A percentile compares a stretch with the other conserved stretches of the same genome.
These are phyloP conservation scores for Nakazawaea anatomiae DNA, from an alignment of 805 yeast genomes.

Conservation along the genomic window DNA sequence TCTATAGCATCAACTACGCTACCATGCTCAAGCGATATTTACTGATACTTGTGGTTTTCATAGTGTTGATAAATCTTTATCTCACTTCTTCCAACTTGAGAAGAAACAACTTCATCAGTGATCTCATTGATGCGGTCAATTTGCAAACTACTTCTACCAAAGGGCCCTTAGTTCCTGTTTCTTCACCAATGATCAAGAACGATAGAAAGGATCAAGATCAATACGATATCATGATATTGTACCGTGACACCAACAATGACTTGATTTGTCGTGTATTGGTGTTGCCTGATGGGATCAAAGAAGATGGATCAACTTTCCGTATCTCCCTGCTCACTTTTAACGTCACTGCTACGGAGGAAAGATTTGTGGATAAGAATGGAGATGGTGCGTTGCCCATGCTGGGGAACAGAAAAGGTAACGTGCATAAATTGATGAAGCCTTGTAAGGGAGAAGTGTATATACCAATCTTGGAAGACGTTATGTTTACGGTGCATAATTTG, in stretches of 20 bases:
- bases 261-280: slow-evolving; percentile 4
- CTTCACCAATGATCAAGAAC: slow-evolving; percentile 5
- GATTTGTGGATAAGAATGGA: not conserved
- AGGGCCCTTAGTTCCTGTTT: not conserved
- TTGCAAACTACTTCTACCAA: not conserved
- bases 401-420: not conserved
- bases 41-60: not conserved
- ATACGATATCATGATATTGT: slow-evolving; percentile 1
- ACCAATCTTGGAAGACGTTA: not conserved
- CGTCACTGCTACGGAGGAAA: slow-evolving; percentile 1
- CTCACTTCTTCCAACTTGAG: not conserved
- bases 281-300: slow-evolving; percentile 9
- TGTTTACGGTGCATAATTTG: slow-evolving; percentile 4
- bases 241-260: not conserved
- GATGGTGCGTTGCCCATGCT: slow-evolving; percentile 1
- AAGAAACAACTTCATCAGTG: slow-evolving; percentile 3
- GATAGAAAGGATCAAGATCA: slow-evolving; percentile 9
- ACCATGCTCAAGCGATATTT: not conserved
- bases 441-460: slow-evolving; percentile 7
- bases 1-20: not conserved
- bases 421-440: slow-evolving; percentile 10
- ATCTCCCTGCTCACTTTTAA: slow-evolving; percentile 3
- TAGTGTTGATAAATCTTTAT: not conserved
- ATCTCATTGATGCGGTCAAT: not conserved
- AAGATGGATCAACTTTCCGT: not conserved